A percentile compares a stretch with the other conserved stretches of the same genome.
phyloP scores from a whole-genome alignment of 768 basidiomycete species.

The Chalciporus sphaerocephalus region DNA sequence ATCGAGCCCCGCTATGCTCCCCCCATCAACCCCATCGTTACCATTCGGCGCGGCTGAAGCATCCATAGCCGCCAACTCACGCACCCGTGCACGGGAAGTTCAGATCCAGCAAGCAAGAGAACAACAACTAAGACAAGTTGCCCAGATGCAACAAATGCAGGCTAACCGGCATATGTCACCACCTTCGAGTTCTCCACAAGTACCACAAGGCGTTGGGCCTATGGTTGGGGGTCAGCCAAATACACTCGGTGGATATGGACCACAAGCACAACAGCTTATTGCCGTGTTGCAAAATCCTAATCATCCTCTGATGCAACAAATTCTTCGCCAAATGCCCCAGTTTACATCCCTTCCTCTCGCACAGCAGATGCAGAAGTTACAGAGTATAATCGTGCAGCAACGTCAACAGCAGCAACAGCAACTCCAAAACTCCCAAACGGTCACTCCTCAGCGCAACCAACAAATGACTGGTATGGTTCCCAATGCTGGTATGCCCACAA shows the following conservation, averaged over 20 bases:
- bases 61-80: slow-evolving; percentile 30
- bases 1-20: slow-evolving; percentile 31
- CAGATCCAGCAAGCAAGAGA: slow-evolving; percentile 35
- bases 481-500: slow-evolving; percentile 22
- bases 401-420: slow-evolving; percentile 32
- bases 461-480: slow-evolving; percentile 30
- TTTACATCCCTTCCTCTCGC: slow-evolving; percentile 49
- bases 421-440: slow-evolving; percentile 25
- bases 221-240: slow-evolving; percentile 16
- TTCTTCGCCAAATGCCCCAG: slow-evolving; percentile 47
- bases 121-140: slow-evolving; percentile 32
- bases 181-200: slow-evolving; percentile 25
- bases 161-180: slow-evolving; percentile 42
- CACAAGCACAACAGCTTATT: slow-evolving; percentile 41
- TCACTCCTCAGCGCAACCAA: slow-evolving; percentile 24
- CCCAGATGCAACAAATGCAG: slow-evolving; percentile 34
- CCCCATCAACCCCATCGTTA: slow-evolving; percentile 29
- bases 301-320: slow-evolving; percentile 57
- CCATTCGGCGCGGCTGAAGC: slow-evolving; percentile 32
- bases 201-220: slow-evolving; percentile 14
- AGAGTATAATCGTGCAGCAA: slow-evolving; percentile 25
- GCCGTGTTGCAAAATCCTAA: slow-evolving; percentile 49
- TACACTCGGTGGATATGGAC: slow-evolving; percentile 19
- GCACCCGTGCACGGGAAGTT: slow-evolving; percentile 32
- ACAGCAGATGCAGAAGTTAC: slow-evolving; percentile 59